phyloP scores from a whole-genome alignment of 78 protist species.

The Trichosphaerium sp. region DNA sequence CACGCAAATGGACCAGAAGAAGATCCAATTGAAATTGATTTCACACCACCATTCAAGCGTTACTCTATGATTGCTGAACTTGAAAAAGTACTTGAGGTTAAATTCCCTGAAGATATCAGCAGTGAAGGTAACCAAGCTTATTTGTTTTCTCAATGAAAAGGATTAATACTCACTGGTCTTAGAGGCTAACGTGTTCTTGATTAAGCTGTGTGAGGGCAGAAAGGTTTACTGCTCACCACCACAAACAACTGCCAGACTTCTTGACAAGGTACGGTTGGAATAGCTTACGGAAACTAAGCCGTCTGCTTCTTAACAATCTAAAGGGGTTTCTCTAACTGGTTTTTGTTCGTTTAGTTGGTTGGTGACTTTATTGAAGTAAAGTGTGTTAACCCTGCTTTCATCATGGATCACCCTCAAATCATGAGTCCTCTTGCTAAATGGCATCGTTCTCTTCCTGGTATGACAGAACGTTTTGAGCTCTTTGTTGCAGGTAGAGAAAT shows the following conservation, averaged over 20 bases:
- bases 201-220: constrained; percentile 42
- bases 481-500: constrained; percentile 84
- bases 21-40: constrained; percentile 59
- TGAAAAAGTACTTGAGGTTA: constrained; percentile 51
- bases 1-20: constrained; percentile 33
- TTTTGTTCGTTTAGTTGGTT: constrained; percentile 17
- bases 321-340: constrained; percentile 18
- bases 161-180: no score
- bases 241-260: constrained; percentile 82
- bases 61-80: constrained; percentile 71
- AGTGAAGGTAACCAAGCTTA: not conserved
- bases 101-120: constrained; percentile 7
- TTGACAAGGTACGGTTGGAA: no score
- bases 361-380: constrained; percentile 82
- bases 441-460: constrained; percentile 26
- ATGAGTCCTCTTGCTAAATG: constrained; percentile 99
- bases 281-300: no score
- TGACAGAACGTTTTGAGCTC: constrained; percentile 99
- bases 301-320: no score
- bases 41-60: constrained; percentile 92
- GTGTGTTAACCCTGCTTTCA: constrained; percentile 94
- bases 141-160: no score
- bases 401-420: constrained; percentile 92
- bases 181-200: constrained; percentile 58
- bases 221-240: constrained; percentile 78